These are phyloP conservation scores for Fusarium devonianum DNA, from an alignment of 2,329 filamentous ascomycete genomes.

Conservation along the genomic window DNA sequence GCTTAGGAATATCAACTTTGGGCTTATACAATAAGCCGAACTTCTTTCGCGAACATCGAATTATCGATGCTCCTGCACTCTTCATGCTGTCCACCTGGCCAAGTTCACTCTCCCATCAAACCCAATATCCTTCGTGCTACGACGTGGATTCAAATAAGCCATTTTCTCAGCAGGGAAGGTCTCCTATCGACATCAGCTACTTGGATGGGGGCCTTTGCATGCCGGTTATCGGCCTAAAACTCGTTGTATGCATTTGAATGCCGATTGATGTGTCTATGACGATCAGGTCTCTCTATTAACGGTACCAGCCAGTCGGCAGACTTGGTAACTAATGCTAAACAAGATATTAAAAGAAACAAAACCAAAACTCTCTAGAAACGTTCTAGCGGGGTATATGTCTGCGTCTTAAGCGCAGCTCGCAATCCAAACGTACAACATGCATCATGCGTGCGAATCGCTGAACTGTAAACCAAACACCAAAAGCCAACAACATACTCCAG, in stretches of 20 bases:
- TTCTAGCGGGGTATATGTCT: conserved; percentile 39
- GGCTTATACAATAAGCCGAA: no score
- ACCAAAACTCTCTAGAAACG: conserved; percentile 27
- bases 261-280: no score
- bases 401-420: conserved; percentile 15
- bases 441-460: conserved; percentile 18
- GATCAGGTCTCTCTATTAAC: conserved; percentile 13
- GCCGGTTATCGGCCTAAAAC: not conserved
- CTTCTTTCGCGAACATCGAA: no score
- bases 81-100: no score
- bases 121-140: no score
- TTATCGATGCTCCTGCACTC: no score
- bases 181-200: not conserved
- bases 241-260: no score
- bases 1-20: no score
- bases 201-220: not conserved
- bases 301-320: conserved; percentile 1
- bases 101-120: no score
- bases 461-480: not conserved
- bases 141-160: no score
- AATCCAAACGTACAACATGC: conserved; percentile 18
- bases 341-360: conserved; percentile 16
- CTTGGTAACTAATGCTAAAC: conserved; percentile 27
- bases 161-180: no score
- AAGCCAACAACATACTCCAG: not conserved